Evolutionary conservation across 371 early-diverging fungal species (phyloP).

Genomic region (Mucor plumbeus): DNA sequence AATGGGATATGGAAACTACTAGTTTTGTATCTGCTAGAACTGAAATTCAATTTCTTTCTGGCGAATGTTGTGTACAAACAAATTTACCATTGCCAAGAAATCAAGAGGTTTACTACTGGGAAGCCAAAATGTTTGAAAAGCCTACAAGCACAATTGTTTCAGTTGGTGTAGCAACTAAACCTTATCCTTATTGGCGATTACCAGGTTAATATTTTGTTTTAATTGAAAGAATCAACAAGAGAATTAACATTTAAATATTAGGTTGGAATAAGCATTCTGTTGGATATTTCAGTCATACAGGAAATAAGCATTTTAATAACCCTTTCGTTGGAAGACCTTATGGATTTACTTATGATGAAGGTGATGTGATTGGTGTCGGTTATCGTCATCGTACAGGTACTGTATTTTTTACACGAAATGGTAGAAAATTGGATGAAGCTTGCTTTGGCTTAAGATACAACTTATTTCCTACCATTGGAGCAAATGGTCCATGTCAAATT

Average conservation of each 20-base stretch:
- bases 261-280: slow-evolving; percentile 78
- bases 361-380: slow-evolving; percentile 82
- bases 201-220: slow-evolving; percentile 54
- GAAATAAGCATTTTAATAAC: slow-evolving; percentile 68
- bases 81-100: slow-evolving; percentile 82
- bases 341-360: slow-evolving; percentile 66
- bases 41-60: slow-evolving; percentile 73
- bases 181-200: slow-evolving; percentile 69
- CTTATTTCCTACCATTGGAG: slow-evolving; percentile 69
- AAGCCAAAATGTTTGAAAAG: slow-evolving; percentile 75
- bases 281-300: slow-evolving; percentile 72
- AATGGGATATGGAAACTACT: slow-evolving; percentile 67
- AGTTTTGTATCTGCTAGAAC: slow-evolving; percentile 75
- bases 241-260: slow-evolving; percentile 11
- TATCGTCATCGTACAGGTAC: slow-evolving; percentile 77
- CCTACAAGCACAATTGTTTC: slow-evolving; percentile 62
- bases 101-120: slow-evolving; percentile 80
- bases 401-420: slow-evolving; percentile 82
- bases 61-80: slow-evolving; percentile 80
- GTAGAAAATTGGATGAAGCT: slow-evolving; percentile 67
- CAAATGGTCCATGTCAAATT: slow-evolving; percentile 66
- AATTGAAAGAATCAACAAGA: background rate
- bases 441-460: slow-evolving; percentile 60
- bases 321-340: slow-evolving; percentile 67
- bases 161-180: slow-evolving; percentile 73